A percentile compares a stretch with the other conserved stretches of the same genome.
Conservation (phyloP, 371 early-diverging fungal species). For the Mortierella polycephala region DNA sequence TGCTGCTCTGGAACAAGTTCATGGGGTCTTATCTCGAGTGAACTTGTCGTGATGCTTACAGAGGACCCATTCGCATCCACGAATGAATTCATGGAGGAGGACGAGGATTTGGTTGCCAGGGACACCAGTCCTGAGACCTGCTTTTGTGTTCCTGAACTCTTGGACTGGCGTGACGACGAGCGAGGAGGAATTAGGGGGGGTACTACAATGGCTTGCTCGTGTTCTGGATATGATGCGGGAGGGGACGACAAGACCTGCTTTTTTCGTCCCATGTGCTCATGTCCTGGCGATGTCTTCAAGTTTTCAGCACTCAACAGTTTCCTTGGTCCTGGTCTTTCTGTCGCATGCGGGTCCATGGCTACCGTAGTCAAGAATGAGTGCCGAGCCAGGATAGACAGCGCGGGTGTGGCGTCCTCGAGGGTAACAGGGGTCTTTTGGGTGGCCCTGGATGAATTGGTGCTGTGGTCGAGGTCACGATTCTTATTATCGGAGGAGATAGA, state of each 20-base stretch:
- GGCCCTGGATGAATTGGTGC: conserved; percentile 2
- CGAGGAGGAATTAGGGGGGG: not conserved
- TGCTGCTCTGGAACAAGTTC: conserved; percentile 18
- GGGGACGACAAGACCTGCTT: conserved; percentile 20
- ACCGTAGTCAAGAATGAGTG: conserved; percentile 18
- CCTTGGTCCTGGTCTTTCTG: conserved; percentile 15
- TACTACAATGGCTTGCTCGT: not conserved
- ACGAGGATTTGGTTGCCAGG: conserved; percentile 5
- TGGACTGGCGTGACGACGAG: conserved; percentile 4
- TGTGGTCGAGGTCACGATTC: conserved; percentile 1
- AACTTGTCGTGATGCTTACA: conserved; percentile 30
- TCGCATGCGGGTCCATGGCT: not conserved
- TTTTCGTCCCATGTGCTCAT: conserved; percentile 5
- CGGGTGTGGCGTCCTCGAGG: not conserved
- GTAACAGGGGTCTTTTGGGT: no score
- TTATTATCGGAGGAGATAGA: not conserved
- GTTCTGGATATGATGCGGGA: conserved; percentile 6
- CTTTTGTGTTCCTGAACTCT: conserved; percentile 3
- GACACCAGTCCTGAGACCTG: conserved; percentile 6
- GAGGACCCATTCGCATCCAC: conserved; percentile 30
- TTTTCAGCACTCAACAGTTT: conserved; percentile 34
- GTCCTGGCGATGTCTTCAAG: conserved; percentile 3
- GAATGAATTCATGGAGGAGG: conserved; percentile 10
- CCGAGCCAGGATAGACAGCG: not conserved
- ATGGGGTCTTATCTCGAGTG: conserved; percentile 25